Evolutionary conservation across 192 early-diverging fungal species (phyloP).

Genomic region (Linnemannia elongata): DNA sequence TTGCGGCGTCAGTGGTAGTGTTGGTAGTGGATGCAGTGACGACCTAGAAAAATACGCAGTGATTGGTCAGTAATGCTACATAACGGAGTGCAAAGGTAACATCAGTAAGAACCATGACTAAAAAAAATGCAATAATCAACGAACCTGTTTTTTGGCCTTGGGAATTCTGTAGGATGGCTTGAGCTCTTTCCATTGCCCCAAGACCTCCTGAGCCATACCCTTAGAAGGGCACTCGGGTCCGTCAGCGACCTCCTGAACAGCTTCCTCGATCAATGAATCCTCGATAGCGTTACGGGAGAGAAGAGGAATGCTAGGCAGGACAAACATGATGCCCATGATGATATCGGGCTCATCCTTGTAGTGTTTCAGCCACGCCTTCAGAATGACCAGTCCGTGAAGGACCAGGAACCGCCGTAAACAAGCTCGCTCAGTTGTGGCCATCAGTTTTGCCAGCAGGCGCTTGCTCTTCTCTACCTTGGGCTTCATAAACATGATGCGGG

Average conservation of each 20-base stretch:
- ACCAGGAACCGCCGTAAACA: slow-evolving; percentile 72
- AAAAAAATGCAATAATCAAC: not conserved
- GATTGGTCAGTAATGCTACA: too few relatives aligned
- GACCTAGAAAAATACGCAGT: slow-evolving; percentile 20
- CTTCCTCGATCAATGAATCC: slow-evolving; percentile 81
- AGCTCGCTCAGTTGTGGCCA: slow-evolving; percentile 64
- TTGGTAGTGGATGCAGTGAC: not conserved
- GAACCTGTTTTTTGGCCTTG: slow-evolving; percentile 59
- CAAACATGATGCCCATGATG: slow-evolving; percentile 71
- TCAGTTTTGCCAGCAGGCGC: slow-evolving; percentile 78
- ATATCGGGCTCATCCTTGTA: slow-evolving; percentile 73
- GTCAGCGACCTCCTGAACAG: slow-evolving; percentile 66
- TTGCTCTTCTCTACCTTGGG: slow-evolving; percentile 80
- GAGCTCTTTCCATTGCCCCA: slow-evolving; percentile 64
- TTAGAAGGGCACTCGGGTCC: slow-evolving; percentile 62
- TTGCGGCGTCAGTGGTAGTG: slow-evolving; percentile 9
- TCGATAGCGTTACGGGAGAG: slow-evolving; percentile 84
- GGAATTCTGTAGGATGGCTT: slow-evolving; percentile 73
- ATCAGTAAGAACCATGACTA: not conserved
- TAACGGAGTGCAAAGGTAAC: not conserved
- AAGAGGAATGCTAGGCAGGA: slow-evolving; percentile 84
- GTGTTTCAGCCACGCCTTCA: slow-evolving; percentile 81
- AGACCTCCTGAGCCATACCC: slow-evolving; percentile 61
- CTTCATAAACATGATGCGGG: slow-evolving; percentile 72
- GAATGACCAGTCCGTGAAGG: slow-evolving; percentile 78